Conservation (phyloP, 23 red algal genomes). For the Gracilaria vermiculophylla region DNA sequence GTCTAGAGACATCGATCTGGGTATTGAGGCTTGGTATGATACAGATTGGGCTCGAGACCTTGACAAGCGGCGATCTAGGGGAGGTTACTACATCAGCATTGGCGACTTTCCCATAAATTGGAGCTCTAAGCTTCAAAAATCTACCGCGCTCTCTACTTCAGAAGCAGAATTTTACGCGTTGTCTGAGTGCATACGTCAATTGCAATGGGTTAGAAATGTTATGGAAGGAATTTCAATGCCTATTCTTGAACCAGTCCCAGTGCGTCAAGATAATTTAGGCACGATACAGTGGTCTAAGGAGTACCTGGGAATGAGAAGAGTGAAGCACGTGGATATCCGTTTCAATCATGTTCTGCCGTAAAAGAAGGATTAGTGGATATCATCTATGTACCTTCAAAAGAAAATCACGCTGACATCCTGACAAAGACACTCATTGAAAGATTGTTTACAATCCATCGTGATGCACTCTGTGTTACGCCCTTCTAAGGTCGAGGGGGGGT, state of each 20-base stretch:
- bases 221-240: not conserved
- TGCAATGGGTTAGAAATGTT: not conserved
- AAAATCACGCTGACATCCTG: conserved; percentile 5
- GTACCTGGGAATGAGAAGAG: not conserved
- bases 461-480: not conserved
- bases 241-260: not conserved
- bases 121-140: not conserved
- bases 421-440: conserved; percentile 29
- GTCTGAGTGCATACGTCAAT: conserved; percentile 20
- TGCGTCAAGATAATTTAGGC: not conserved
- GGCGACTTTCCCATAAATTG: not conserved
- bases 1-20: not conserved
- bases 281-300: not conserved
- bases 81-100: conserved; percentile 4
- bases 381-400: not conserved
- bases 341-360: not conserved
- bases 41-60: not conserved
- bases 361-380: not conserved
- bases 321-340: not conserved
- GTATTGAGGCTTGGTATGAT: not conserved
- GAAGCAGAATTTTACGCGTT: not conserved
- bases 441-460: too few species aligned
- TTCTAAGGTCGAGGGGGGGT: not conserved
- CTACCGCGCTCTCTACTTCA: not conserved
- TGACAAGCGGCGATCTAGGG: not conserved